Conservation (phyloP, 2,329 filamentous ascomycete species). For the Cladosporium sp. region DNA sequence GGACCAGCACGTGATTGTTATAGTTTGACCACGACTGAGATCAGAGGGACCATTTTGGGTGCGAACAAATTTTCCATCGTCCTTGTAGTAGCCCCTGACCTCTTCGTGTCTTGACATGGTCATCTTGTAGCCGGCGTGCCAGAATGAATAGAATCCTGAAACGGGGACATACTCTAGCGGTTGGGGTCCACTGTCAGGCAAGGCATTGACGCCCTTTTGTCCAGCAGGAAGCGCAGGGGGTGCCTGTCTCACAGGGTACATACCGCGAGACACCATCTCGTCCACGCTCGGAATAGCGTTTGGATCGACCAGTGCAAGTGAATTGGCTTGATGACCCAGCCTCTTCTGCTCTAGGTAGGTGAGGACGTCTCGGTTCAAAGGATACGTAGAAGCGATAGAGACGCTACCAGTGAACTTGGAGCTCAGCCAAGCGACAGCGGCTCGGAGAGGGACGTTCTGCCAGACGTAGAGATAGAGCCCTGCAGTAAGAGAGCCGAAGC, state of each 20-base stretch:
- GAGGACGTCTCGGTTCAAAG: slow-evolving; percentile 3
- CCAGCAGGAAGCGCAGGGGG: neutral
- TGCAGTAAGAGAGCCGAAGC: neutral
- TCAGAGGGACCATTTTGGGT: neutral
- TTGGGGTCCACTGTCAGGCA: neutral
- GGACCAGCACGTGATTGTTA: slow-evolving; percentile 20
- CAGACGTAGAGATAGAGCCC: slow-evolving; percentile 9
- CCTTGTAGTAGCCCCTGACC: slow-evolving; percentile 2
- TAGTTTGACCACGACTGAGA: neutral
- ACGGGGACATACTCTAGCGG: slow-evolving; percentile 25
- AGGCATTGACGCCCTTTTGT: neutral
- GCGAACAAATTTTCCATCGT: slow-evolving; percentile 9
- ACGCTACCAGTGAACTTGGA: slow-evolving; percentile 1
- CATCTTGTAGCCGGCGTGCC: slow-evolving; percentile 8
- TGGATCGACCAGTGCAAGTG: neutral
- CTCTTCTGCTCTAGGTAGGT: neutral
- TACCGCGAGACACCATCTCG: neutral
- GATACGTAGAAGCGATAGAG: slow-evolving; percentile 2
- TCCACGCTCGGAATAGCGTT: neutral
- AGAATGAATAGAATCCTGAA: slow-evolving; percentile 20
- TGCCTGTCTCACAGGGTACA: neutral
- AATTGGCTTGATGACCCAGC: neutral
- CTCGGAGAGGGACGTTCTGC: neutral
- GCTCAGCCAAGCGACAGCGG: neutral
- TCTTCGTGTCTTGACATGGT: neutral